These are phyloP conservation scores for Dalbergia oliveri DNA, from an alignment of 306 rosid species.

Conservation along the genomic window DNA sequence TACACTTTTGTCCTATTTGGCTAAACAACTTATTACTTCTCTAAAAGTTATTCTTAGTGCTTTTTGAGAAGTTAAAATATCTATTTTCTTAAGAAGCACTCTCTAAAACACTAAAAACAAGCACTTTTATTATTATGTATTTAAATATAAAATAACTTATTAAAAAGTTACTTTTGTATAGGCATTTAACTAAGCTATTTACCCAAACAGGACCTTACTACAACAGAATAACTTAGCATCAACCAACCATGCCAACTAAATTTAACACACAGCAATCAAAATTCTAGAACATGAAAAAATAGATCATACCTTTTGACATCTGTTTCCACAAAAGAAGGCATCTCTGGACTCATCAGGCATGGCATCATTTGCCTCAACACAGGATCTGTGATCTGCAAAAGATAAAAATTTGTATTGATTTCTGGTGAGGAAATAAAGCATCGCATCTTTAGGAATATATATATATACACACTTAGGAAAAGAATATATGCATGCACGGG, in stretches of 20 bases:
- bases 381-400: constrained; percentile 74
- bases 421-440: constrained; percentile 40
- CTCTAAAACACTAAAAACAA: too few relatives aligned
- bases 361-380: constrained; percentile 58
- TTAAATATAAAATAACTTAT: too few relatives aligned
- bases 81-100: too few relatives aligned
- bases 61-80: too few relatives aligned
- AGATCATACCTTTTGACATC: constrained; percentile 74
- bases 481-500: constrained; percentile 30
- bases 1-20: too few relatives aligned
- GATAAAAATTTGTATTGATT: constrained; percentile 31
- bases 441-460: constrained; percentile 17
- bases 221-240: constrained; percentile 35
- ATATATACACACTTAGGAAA: constrained; percentile 38
- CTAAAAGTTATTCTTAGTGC: too few relatives aligned
- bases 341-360: constrained; percentile 46
- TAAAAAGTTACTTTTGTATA: too few relatives aligned
- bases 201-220: not conserved
- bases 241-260: constrained; percentile 27
- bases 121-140: too few relatives aligned
- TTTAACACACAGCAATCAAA: constrained; percentile 16
- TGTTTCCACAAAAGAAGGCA: constrained; percentile 71
- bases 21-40: too few relatives aligned
- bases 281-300: constrained; percentile 4
- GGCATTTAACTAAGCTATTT: too few relatives aligned